These are phyloP conservation scores for Aspergillus pseudotamarii DNA, from an alignment of 2,329 filamentous ascomycete genomes.

Conservation along the genomic window DNA sequence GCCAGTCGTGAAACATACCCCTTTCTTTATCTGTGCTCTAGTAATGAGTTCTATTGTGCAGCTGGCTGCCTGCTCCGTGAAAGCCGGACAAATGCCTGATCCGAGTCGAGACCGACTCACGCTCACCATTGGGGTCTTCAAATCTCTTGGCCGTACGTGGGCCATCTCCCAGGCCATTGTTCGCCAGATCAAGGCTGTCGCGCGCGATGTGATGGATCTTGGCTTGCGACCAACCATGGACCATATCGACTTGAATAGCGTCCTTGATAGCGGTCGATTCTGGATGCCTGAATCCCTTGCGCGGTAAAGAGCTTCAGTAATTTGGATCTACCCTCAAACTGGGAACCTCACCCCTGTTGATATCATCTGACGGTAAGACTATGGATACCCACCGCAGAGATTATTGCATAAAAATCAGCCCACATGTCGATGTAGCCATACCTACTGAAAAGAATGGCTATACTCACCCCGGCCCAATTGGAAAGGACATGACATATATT, in stretches of 20 bases:
- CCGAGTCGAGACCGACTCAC: constrained; percentile 69
- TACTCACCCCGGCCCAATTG: background rate
- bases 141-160: constrained; percentile 71
- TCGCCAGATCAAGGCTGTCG: constrained; percentile 74
- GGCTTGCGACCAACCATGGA: constrained; percentile 41
- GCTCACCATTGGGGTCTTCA: constrained; percentile 76
- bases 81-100: constrained; percentile 60
- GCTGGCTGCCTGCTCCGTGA: constrained; percentile 73
- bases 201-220: constrained; percentile 67
- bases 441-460: background rate
- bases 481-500: background rate
- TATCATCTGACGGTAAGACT: background rate
- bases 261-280: constrained; percentile 38
- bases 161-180: constrained; percentile 70
- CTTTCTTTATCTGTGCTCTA: constrained; percentile 81
- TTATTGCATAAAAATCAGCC: background rate
- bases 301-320: constrained; percentile 36
- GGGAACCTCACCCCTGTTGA: constrained; percentile 3
- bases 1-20: constrained; percentile 72
- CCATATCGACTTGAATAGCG: constrained; percentile 36
- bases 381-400: constrained; percentile 5
- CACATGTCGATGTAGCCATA: background rate
- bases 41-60: constrained; percentile 80
- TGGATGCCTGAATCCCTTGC: constrained; percentile 35
- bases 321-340: background rate